Evolutionary conservation across 2,329 filamentous ascomycete species (phyloP).

Genomic region (Sclerotinia borealis): DNA sequence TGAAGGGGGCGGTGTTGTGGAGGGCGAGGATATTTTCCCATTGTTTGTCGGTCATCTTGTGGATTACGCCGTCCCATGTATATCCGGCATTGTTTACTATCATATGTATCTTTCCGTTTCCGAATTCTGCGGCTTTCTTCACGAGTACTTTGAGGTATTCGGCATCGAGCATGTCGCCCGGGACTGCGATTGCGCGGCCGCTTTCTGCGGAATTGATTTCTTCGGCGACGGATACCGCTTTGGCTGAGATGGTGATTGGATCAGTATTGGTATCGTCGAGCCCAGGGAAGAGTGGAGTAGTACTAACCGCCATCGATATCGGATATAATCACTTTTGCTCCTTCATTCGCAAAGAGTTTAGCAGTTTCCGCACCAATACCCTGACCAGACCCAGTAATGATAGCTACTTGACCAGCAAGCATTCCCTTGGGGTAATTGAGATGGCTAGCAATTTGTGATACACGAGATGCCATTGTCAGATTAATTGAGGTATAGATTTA

Average conservation of each 20-base stretch:
- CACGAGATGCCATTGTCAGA: slow-evolving; percentile 40
- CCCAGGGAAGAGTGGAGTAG: slow-evolving; percentile 9
- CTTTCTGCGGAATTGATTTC: slow-evolving; percentile 54
- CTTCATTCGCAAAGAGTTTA: slow-evolving; percentile 78
- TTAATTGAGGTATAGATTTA: neutral
- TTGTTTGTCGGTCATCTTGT: slow-evolving; percentile 89
- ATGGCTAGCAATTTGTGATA: slow-evolving; percentile 68
- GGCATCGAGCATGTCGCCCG: slow-evolving; percentile 70
- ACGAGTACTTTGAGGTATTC: slow-evolving; percentile 68
- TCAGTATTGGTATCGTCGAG: slow-evolving; percentile 10
- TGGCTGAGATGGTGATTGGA: slow-evolving; percentile 43
- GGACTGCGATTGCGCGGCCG: slow-evolving; percentile 65
- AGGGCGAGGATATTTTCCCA: slow-evolving; percentile 83
- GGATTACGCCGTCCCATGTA: slow-evolving; percentile 89
- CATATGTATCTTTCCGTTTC: slow-evolving; percentile 81
- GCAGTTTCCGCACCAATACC: slow-evolving; percentile 85
- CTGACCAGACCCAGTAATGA: slow-evolving; percentile 81
- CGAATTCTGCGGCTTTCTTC: slow-evolving; percentile 69
- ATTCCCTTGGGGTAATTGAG: slow-evolving; percentile 78
- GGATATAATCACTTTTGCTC: slow-evolving; percentile 75
- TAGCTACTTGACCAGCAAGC: slow-evolving; percentile 73
- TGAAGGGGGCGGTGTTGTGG: slow-evolving; percentile 82
- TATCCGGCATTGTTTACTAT: slow-evolving; percentile 90
- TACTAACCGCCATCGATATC: slow-evolving; percentile 69
- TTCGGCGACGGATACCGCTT: slow-evolving; percentile 61